Evolutionary conservation across 2,329 filamentous ascomycete genomes (phyloP), one percentile per base, ranked within the genome.

Genomic region (Pseudocercospora vitis): DNA sequence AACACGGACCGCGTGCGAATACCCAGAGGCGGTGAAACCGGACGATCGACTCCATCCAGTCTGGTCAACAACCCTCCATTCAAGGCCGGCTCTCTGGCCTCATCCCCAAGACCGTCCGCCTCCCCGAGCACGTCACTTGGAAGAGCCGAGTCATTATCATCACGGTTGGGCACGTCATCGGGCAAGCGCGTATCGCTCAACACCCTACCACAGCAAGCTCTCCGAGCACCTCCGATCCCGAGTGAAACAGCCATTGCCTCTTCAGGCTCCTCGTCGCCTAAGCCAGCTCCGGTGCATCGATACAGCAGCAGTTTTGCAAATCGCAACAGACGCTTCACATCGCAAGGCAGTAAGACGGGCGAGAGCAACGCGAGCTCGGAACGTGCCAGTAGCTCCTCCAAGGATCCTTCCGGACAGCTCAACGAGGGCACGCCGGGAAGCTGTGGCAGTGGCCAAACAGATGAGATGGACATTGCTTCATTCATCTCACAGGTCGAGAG

Each of bases 231-330:
- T 0, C 84, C 87, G 3, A 73, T 83, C 5, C 75, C 81, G 11
- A 79, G 82, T 50, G 84, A 87, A 21, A 80, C 80, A 55, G 76
- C 80, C 0, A 77, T 84, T 53, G 80, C 87, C 7, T 83, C 83
- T 29, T 85, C 89, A 6, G 76, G 82, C 51, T 84, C 86, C 4
- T 84, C 87, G 51, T 95, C 91, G 6, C 91, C 92, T 2, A 88
- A 87, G 57, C 89, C 89, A 4, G 80, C 84, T 7, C 84, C 87
- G 0, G 84, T 88, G n/a, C 86, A 85, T 56, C 85, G 89, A 42
- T 97, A 95, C 69, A 95, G 90, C 71, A 97, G 92, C 71, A 96
- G 91, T 66, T 99, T 99, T 66, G 88, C 87, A 5, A 90, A 96
- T 68, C 84, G 94, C 40, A 84, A 89, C 50, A 86, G 83, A 23